Evolutionary conservation across 805 yeast species (phyloP).

Genomic region (Isabelozyma rhagii): DNA sequence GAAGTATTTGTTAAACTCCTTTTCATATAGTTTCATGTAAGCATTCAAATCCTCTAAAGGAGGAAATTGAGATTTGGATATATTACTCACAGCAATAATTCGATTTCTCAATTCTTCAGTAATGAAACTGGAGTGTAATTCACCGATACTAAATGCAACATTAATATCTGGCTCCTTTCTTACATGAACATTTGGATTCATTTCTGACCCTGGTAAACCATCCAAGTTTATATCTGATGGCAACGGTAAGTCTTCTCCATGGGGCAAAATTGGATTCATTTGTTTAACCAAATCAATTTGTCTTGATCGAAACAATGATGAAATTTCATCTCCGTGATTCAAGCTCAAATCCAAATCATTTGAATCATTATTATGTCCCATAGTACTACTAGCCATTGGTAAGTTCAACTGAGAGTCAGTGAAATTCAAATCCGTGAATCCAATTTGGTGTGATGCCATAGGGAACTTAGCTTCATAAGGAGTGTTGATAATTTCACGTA

Average conservation of each 20-base stretch:
- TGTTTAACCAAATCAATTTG: slow-evolving; percentile 65
- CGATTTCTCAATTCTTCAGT: slow-evolving; percentile 50
- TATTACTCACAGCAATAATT: slow-evolving; percentile 52
- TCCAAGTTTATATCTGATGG: background rate
- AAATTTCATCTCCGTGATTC: slow-evolving; percentile 43
- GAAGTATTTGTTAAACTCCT: slow-evolving; percentile 76
- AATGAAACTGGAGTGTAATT: slow-evolving; percentile 16
- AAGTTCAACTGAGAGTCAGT: slow-evolving; percentile 4
- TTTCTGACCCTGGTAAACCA: background rate
- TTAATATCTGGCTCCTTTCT: slow-evolving; percentile 4
- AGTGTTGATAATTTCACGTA: slow-evolving; percentile 64
- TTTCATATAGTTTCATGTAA: slow-evolving; percentile 69
- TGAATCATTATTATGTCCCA: background rate
- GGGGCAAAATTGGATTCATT: slow-evolving; percentile 10
- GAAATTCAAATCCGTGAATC: slow-evolving; percentile 46
- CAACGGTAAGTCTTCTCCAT: background rate
- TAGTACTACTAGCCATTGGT: slow-evolving; percentile 22
- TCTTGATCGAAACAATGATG: slow-evolving; percentile 60
- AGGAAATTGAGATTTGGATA: slow-evolving; percentile 65
- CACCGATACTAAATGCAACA: slow-evolving; percentile 14
- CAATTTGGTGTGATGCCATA: slow-evolving; percentile 52
- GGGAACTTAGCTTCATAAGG: slow-evolving; percentile 62
- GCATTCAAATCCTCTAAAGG: slow-evolving; percentile 71
- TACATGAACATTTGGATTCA: background rate
- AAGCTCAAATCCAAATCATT: slow-evolving; percentile 5